These are phyloP conservation scores for Amanita inopinata DNA, from an alignment of 768 basidiomycete genomes.

Conservation along the genomic window DNA sequence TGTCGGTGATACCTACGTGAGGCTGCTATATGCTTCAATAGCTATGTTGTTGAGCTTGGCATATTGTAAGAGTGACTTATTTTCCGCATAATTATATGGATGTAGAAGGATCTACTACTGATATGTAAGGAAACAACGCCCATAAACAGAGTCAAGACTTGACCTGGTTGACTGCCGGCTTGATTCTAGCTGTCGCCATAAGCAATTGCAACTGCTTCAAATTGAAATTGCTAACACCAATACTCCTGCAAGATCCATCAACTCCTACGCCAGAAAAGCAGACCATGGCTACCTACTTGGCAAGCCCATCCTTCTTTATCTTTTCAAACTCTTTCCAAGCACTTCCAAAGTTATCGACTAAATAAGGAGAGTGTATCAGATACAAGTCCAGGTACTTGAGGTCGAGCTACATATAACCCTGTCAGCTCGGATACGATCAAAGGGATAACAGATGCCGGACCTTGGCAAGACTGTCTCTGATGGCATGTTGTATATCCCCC, in stretches of 20 bases:
- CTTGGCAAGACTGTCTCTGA: conserved; percentile 40
- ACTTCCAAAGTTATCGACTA: conserved; percentile 21
- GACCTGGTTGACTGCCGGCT: conserved; percentile 71
- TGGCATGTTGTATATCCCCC: conserved; percentile 28
- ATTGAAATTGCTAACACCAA: conserved; percentile 65
- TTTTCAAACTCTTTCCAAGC: conserved; percentile 51
- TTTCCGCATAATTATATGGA: conserved; percentile 54
- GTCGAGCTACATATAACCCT: conserved; percentile 36
- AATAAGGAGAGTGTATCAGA: conserved; percentile 47
- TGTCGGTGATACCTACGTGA: conserved; percentile 34
- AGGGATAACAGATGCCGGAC: conserved; percentile 21
- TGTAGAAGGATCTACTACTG: conserved; percentile 52
- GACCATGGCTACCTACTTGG: conserved; percentile 22
- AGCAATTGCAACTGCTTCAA: conserved; percentile 42
- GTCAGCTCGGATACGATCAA: background rate
- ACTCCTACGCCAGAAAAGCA: conserved; percentile 6
- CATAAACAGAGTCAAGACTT: background rate
- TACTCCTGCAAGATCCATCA: conserved; percentile 34
- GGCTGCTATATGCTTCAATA: conserved; percentile 62
- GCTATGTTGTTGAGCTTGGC: conserved; percentile 48
- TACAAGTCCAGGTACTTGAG: conserved; percentile 58
- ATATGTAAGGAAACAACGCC: background rate
- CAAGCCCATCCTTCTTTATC: conserved; percentile 34
- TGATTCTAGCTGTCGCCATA: conserved; percentile 38
- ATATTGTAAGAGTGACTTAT: conserved; percentile 48